Evolutionary conservation across 73 alveolate genomes (phyloP).

Genomic region (Paramecium bursaria): DNA sequence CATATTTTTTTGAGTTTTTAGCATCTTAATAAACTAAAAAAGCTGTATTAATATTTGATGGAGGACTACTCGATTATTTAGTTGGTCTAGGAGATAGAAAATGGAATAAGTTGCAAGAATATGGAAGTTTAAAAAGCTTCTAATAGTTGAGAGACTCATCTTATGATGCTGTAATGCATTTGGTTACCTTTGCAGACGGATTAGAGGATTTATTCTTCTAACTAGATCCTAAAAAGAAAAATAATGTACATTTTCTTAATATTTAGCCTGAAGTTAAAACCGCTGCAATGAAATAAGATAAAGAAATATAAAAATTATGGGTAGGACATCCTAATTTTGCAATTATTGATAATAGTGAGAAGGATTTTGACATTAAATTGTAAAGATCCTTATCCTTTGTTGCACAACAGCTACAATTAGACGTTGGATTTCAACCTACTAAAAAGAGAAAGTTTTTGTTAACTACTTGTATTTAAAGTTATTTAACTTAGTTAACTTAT

Average conservation of each 20-base stretch:
- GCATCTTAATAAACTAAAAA: too few relatives aligned
- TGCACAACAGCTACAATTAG: too few relatives aligned
- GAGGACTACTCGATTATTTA: too few relatives aligned
- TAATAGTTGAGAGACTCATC: conserved; percentile 79
- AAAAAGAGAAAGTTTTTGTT: too few relatives aligned
- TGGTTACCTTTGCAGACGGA: conserved; percentile 81
- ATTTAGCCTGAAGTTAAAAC: conserved; percentile 73
- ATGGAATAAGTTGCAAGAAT: too few relatives aligned
- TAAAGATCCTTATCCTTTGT: conserved; percentile 63
- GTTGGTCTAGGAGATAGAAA: too few relatives aligned
- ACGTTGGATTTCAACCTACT: too few relatives aligned
- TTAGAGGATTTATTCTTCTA: conserved; percentile 70
- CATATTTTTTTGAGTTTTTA: too few relatives aligned
- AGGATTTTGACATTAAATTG: conserved; percentile 74
- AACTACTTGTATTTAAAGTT: too few relatives aligned
- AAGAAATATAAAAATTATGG: conserved; percentile 76
- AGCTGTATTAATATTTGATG: too few relatives aligned
- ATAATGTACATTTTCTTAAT: conserved; percentile 20
- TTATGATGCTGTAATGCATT: conserved; percentile 80
- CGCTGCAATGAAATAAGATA: conserved; percentile 70
- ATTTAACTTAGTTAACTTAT: too few relatives aligned
- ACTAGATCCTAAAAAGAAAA: conserved; percentile 42
- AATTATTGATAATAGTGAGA: conserved; percentile 74
- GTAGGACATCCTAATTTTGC: conserved; percentile 82
- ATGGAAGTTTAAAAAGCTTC: too few relatives aligned